Conservation (phyloP, 495 filamentous ascomycete species). For the Aspergillus incahuasiensis region DNA sequence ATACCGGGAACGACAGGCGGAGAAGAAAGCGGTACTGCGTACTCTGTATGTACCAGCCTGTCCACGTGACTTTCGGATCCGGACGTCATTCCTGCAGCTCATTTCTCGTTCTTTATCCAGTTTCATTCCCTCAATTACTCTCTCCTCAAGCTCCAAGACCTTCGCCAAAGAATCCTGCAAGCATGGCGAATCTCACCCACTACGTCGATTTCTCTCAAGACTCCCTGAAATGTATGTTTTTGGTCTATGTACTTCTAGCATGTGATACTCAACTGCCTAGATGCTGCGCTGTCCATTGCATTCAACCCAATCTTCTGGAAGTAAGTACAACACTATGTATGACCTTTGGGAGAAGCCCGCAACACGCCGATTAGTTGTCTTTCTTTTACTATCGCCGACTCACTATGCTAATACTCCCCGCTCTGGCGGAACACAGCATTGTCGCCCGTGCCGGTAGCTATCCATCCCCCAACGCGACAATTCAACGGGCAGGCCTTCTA, state of each 20-base stretch:
- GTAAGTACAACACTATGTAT: slow-evolving; percentile 26
- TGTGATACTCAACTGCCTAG: slow-evolving; percentile 39
- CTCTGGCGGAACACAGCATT: slow-evolving; percentile 26
- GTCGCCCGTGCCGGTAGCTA: slow-evolving; percentile 45
- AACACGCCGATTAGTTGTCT: background rate
- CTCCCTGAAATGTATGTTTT: slow-evolving; percentile 38
- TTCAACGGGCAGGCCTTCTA: background rate
- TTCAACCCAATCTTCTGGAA: slow-evolving; percentile 59
- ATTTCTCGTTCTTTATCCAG: too few species aligned
- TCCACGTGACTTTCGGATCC: too few species aligned
- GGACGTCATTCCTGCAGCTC: too few species aligned
- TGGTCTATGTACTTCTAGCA: slow-evolving; percentile 11
- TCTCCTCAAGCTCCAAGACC: background rate
- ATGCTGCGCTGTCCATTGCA: slow-evolving; percentile 45
- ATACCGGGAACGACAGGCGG: slow-evolving; percentile 7
- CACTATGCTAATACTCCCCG: slow-evolving; percentile 16
- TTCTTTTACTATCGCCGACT: background rate
- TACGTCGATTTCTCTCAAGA: slow-evolving; percentile 44
- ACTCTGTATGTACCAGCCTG: too few species aligned
- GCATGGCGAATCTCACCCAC: slow-evolving; percentile 36
- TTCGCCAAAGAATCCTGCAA: background rate
- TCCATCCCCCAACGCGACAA: slow-evolving; percentile 10
- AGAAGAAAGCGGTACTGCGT: background rate
- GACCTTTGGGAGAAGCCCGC: background rate
- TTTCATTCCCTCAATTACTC: too few species aligned